A percentile compares a stretch with the other conserved stretches of the same genome.
Evolutionary conservation across 257 asterid species (phyloP).

Genomic region (Catharanthus roseus): DNA sequence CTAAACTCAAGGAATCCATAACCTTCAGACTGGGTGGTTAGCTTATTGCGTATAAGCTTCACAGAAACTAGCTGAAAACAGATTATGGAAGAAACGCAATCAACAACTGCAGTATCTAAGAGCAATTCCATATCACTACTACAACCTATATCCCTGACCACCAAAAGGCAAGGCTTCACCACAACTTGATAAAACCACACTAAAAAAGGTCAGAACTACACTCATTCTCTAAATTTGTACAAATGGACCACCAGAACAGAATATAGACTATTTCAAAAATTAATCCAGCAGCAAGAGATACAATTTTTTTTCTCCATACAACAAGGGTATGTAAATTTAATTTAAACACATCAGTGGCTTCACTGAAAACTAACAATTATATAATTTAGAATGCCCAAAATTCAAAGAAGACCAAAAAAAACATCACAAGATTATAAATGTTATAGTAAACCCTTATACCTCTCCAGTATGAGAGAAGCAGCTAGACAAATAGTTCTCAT

Average conservation of each 20-base stretch:
- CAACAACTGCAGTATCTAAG: background rate
- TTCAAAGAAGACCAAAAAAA: background rate
- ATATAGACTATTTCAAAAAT: background rate
- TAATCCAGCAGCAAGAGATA: background rate
- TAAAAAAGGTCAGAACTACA: too few species aligned
- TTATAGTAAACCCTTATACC: conserved; percentile 26
- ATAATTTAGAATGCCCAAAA: background rate
- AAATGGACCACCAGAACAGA: background rate
- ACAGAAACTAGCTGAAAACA: conserved; percentile 52
- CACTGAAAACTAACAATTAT: background rate
- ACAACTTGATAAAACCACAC: too few species aligned
- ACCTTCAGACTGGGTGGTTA: conserved; percentile 68
- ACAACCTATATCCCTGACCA: background rate
- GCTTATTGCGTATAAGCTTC: conserved; percentile 71
- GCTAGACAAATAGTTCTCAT: conserved; percentile 55
- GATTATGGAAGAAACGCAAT: conserved; percentile 2
- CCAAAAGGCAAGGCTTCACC: too few species aligned
- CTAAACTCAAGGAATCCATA: conserved; percentile 85
- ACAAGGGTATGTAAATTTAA: background rate
- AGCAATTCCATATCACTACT: background rate
- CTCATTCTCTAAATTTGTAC: background rate
- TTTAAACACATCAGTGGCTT: background rate
- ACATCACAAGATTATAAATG: background rate
- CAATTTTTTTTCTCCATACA: background rate
- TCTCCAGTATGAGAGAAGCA: conserved; percentile 72